Evolutionary conservation across 768 basidiomycete species (phyloP).

Genomic region (Hericium rajendrae): DNA sequence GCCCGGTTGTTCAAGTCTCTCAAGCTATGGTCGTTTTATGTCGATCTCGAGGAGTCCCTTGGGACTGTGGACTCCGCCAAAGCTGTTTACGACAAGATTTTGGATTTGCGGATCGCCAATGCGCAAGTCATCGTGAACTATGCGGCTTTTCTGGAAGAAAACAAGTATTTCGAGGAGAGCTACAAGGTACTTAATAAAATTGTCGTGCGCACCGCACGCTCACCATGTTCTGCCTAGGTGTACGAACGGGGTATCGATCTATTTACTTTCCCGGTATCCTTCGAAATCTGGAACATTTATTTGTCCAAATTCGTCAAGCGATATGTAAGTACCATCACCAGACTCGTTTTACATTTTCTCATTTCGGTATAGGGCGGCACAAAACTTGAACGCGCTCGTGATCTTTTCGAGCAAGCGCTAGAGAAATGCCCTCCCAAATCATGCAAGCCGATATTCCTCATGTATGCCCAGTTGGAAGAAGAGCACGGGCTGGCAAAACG

Average conservation of each 20-base stretch:
- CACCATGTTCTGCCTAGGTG: conserved; percentile 36
- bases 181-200: conserved; percentile 59
- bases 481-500: conserved; percentile 92
- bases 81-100: conserved; percentile 89
- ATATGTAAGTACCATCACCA: conserved; percentile 51
- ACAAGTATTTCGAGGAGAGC: conserved; percentile 96
- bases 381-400: conserved; percentile 92
- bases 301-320: conserved; percentile 94
- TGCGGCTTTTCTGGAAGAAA: conserved; percentile 93
- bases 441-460: conserved; percentile 89
- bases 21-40: conserved; percentile 98
- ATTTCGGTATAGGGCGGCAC: conserved; percentile 60
- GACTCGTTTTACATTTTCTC: not conserved
- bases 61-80: conserved; percentile 90
- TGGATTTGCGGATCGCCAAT: conserved; percentile 95
- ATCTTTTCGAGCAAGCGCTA: conserved; percentile 94
- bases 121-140: conserved; percentile 98
- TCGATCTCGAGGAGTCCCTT: conserved; percentile 95
- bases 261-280: conserved; percentile 96
- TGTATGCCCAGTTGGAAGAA: conserved; percentile 95
- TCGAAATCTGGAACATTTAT: conserved; percentile 99
- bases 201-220: not conserved
- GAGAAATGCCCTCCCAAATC: conserved; percentile 94
- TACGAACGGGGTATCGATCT: conserved; percentile 96
- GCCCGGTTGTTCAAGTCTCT: conserved; percentile 91